Evolutionary conservation across 1,284 basidiomycete species (phyloP).

Genomic region (Tilletia indica): DNA sequence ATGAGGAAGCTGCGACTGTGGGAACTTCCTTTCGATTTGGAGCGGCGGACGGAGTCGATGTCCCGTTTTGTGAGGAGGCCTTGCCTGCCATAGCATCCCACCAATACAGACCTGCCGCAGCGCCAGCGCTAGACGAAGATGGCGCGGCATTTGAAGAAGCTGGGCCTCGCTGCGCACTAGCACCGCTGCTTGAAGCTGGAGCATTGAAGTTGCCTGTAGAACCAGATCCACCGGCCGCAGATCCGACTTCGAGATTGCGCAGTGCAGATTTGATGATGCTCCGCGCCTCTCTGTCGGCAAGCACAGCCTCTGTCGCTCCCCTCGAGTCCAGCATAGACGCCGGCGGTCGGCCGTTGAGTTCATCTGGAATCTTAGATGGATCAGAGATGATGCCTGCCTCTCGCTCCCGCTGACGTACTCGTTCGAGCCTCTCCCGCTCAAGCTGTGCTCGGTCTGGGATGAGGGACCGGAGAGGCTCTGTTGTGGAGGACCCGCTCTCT

Average conservation of each 20-base stretch:
- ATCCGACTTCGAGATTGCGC: background rate
- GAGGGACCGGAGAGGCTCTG: slow-evolving; percentile 18
- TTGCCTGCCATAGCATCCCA: background rate
- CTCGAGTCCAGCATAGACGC: background rate
- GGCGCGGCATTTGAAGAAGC: background rate
- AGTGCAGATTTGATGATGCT: background rate
- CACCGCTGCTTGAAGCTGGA: background rate
- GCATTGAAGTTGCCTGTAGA: background rate
- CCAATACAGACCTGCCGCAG: background rate
- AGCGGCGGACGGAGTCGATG: too few relatives aligned
- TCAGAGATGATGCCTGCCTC: background rate
- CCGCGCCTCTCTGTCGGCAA: background rate
- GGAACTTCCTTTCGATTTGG: too few relatives aligned
- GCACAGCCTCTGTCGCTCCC: background rate
- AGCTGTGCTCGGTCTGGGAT: slow-evolving; percentile 41
- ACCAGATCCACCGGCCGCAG: background rate
- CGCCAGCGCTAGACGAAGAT: background rate
- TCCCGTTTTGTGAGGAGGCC: too few relatives aligned
- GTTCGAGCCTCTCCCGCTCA: slow-evolving; percentile 39
- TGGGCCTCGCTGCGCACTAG: background rate
- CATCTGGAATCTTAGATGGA: background rate
- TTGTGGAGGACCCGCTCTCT: background rate
- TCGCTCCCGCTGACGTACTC: slow-evolving; percentile 31
- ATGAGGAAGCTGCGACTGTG: too few relatives aligned
- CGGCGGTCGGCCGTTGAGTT: background rate